Evolutionary conservation across 139 green algal species (phyloP).

Genomic region (Desmodesmus armatus): DNA sequence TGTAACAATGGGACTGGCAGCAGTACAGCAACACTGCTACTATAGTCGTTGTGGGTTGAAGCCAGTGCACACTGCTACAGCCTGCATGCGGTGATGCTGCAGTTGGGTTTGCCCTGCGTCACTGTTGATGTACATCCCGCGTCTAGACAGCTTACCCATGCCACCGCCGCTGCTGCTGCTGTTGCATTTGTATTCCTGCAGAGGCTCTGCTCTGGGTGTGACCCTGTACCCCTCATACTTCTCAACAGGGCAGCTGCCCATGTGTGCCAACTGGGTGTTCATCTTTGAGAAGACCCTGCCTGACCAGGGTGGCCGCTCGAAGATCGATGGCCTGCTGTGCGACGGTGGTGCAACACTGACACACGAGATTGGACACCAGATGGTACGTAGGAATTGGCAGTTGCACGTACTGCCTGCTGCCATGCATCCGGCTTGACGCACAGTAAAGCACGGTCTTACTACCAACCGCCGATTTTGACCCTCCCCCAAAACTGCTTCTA

Average conservation of each 20-base stretch:
- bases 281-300: constrained; percentile 38
- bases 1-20: too few relatives aligned
- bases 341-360: constrained; percentile 18
- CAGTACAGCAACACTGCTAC: too few relatives aligned
- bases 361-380: constrained; percentile 36
- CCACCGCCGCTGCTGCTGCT: neutral
- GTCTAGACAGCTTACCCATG: neutral
- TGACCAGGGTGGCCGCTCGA: neutral
- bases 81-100: neutral
- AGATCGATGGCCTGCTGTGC: constrained; percentile 9
- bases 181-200: neutral
- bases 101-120: too few relatives aligned
- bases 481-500: too few relatives aligned
- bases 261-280: constrained; percentile 3
- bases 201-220: neutral
- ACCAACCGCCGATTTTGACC: too few relatives aligned
- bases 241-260: too few relatives aligned
- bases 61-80: too few relatives aligned
- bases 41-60: neutral
- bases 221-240: constrained; percentile 13
- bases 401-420: neutral
- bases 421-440: neutral
- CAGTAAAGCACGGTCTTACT: too few relatives aligned
- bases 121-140: neutral
- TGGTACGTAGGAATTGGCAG: constrained; percentile 14